These are phyloP conservation scores for Tuber microsphaerosporum DNA, from an alignment of 495 filamentous ascomycete genomes.

Conservation along the genomic window DNA sequence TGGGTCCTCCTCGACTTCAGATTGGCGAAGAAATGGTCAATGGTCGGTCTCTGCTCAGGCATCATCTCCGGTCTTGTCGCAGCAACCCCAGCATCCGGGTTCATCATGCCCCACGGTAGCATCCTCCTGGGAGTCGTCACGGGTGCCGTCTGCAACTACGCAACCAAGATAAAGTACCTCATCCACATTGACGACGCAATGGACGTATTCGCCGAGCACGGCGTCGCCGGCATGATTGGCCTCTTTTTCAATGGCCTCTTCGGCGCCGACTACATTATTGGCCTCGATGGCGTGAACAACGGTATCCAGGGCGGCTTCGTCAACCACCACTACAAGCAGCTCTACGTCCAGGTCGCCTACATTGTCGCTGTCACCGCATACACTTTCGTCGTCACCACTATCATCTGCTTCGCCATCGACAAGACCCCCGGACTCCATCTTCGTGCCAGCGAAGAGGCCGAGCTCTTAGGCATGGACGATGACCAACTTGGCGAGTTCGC, in stretches of 20 bases:
- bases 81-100: slow-evolving; percentile 81
- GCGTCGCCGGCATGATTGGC: slow-evolving; percentile 84
- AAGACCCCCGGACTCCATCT: slow-evolving; percentile 82
- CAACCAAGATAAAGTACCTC: slow-evolving; percentile 96
- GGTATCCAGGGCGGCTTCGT: slow-evolving; percentile 72
- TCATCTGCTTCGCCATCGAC: slow-evolving; percentile 81
- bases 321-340: slow-evolving; percentile 77
- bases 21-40: slow-evolving; percentile 94
- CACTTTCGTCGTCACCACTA: slow-evolving; percentile 73
- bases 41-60: slow-evolving; percentile 98
- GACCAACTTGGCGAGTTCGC: slow-evolving; percentile 98
- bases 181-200: slow-evolving; percentile 91
- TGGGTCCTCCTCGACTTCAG: slow-evolving; percentile 94
- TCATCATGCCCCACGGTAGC: slow-evolving; percentile 82
- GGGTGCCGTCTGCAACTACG: slow-evolving; percentile 82
- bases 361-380: slow-evolving; percentile 68
- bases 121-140: slow-evolving; percentile 78
- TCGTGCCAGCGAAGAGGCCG: slow-evolving; percentile 89
- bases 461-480: slow-evolving; percentile 96
- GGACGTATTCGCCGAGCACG: slow-evolving; percentile 98
- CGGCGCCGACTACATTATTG: slow-evolving; percentile 79
- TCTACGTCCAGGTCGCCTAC: slow-evolving; percentile 90
- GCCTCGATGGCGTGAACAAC: slow-evolving; percentile 86
- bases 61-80: slow-evolving; percentile 84
- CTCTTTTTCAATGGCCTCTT: slow-evolving; percentile 90